These are phyloP conservation scores for Citrullus amarus DNA, from an alignment of 306 rosid species.

Conservation along the genomic window DNA sequence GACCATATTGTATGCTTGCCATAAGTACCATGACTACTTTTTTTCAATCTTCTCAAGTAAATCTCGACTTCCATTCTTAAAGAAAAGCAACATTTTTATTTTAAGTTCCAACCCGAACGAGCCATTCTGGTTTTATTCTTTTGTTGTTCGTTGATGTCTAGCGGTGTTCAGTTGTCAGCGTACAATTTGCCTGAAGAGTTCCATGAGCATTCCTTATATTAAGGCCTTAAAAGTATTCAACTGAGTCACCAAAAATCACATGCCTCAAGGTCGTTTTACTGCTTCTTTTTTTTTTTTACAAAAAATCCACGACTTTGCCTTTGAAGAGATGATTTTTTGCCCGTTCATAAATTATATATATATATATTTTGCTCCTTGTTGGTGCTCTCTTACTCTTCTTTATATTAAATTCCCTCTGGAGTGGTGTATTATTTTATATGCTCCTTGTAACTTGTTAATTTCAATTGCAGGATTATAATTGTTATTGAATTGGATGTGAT, in stretches of 20 bases:
- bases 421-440: not conserved
- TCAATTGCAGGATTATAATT: constrained; percentile 55
- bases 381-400: not conserved
- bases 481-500: constrained; percentile 53
- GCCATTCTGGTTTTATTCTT: not conserved
- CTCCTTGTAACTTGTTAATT: not conserved
- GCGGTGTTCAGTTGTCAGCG: not conserved
- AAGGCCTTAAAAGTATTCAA: not conserved
- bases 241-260: not conserved
- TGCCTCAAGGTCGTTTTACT: not conserved
- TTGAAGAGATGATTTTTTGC: not conserved
- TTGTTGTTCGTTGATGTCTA: not conserved
- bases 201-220: not conserved
- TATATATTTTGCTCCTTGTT: not conserved
- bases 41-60: not conserved
- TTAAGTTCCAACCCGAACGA: not conserved
- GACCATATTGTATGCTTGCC: not conserved
- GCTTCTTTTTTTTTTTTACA: not conserved
- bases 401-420: not conserved
- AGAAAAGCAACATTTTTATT: not conserved
- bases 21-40: not conserved
- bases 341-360: not conserved
- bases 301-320: not conserved
- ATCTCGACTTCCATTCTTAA: not conserved
- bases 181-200: not conserved